Evolutionary conservation across 2,329 filamentous ascomycete species (phyloP), one percentile per base, ranked within the genome.

Genomic region (Colletotrichum coccodes): DNA sequence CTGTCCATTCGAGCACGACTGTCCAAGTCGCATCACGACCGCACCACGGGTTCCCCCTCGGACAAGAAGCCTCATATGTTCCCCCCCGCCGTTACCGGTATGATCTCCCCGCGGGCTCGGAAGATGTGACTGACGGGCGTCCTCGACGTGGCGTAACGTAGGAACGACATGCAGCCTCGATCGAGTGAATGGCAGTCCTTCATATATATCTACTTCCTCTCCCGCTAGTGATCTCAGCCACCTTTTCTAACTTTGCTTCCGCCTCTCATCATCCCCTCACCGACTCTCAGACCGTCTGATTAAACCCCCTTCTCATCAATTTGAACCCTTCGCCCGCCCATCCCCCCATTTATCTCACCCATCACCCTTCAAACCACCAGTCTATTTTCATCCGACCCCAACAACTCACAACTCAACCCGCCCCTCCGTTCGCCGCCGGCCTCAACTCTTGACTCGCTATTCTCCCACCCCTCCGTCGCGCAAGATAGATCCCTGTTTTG

Each of bases 201-300:
- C 26, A 36, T 21, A 53, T 53, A 21, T 32, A 53, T 53, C 18
- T 32, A 26, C 2, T 23, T 21, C 30, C 18, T 23, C n/a, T 8
- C 21, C 8, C 11, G 9, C n/a, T n/a, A 53, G 50, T 7, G 34
- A 28, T 32, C 8, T 36, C n/a, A 23, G 1, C 30, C 23, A 32
- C 11, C 2, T 21, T 3, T n/a, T 12, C 3, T 36, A 12, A 18
- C 21, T 36, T 3, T 49, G 23, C 3, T 60, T 50, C 21, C 47
- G 26, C 47, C 23, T 32, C 28, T 50, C 47, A 23, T 47, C 44
- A 47, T 26, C 44, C 40, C 23, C 32, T 50, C 23, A 40, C 30
- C 36, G 58, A 59, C 65, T 42, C 65, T 59, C 64, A 53, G 60
- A 68, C 60, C 65, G 47, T 64, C 60, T 26, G 38, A 49, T 54